Evolutionary conservation across 306 rosid species (phyloP).

Genomic region (Cyamopsis tetragonoloba): DNA sequence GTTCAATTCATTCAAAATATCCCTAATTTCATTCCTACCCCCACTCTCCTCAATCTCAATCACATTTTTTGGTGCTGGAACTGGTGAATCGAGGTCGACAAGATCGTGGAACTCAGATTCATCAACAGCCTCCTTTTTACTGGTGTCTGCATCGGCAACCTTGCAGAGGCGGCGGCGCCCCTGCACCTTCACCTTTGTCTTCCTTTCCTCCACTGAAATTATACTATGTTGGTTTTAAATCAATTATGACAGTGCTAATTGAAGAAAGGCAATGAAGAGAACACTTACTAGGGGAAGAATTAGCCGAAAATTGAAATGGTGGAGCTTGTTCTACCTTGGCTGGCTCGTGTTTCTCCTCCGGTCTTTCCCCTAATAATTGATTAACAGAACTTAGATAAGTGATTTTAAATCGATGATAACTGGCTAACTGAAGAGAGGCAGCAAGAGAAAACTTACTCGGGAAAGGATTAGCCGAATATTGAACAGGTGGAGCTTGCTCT

Average conservation of each 20-base stretch:
- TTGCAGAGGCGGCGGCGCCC: constrained; percentile 89
- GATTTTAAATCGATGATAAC: too few relatives aligned
- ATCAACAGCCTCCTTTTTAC: constrained; percentile 24
- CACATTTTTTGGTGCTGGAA: constrained; percentile 13
- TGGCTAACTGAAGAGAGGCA: not conserved
- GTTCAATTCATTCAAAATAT: constrained; percentile 65
- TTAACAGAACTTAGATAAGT: not conserved
- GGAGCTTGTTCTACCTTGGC: constrained; percentile 22
- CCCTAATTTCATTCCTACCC: constrained; percentile 66
- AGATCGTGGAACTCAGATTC: constrained; percentile 35
- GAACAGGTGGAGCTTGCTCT: not conserved
- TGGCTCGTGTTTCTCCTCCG: constrained; percentile 22
- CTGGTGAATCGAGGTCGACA: constrained; percentile 58
- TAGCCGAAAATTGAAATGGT: constrained; percentile 16
- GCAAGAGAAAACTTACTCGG: constrained; percentile 22
- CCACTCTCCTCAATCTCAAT: constrained; percentile 22
- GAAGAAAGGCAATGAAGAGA: not conserved
- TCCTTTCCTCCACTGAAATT: constrained; percentile 40
- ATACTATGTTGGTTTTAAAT: not conserved
- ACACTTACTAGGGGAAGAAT: constrained; percentile 31
- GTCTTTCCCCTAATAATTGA: constrained; percentile 10
- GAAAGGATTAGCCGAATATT: constrained; percentile 1
- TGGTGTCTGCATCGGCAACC: constrained; percentile 31
- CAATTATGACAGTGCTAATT: not conserved
- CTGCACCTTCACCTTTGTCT: constrained; percentile 53